These are phyloP conservation scores for Sporothrix brunneoviolacea DNA, from an alignment of 2,329 filamentous ascomycete genomes.

Conservation along the genomic window DNA sequence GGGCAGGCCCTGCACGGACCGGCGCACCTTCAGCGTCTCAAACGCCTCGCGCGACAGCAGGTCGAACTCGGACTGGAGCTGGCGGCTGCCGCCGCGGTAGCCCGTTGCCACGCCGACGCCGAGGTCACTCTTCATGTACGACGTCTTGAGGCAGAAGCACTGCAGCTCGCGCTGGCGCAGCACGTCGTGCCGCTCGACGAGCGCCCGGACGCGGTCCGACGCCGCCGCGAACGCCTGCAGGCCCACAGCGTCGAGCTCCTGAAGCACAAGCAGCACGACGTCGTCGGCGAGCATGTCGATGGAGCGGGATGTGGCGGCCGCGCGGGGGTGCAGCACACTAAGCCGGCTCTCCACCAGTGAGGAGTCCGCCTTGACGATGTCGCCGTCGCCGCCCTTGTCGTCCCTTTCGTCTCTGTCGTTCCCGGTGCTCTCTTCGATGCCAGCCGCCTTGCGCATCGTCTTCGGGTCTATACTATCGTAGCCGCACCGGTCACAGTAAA, in stretches of 20 bases:
- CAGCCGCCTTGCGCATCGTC: background rate
- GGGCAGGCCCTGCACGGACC: constrained; percentile 34
- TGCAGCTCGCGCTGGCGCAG: constrained; percentile 38
- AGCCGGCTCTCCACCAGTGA: too few species aligned
- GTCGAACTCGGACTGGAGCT: constrained; percentile 42
- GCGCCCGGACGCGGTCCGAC: constrained; percentile 28
- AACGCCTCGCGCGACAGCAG: constrained; percentile 38
- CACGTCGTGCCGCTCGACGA: constrained; percentile 30
- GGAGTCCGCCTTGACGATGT: too few species aligned
- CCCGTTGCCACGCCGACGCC: constrained; percentile 35
- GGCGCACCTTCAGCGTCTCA: constrained; percentile 27
- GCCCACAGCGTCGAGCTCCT: constrained; percentile 30
- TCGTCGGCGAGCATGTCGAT: constrained; percentile 34
- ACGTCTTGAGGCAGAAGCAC: constrained; percentile 40
- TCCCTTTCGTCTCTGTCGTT: background rate
- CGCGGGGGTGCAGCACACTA: too few species aligned
- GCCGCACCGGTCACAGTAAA: too few species aligned
- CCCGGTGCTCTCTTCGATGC: background rate
- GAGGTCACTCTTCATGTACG: constrained; percentile 31
- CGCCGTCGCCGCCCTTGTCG: background rate
- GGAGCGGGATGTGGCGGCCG: too few species aligned
- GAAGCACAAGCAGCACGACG: constrained; percentile 30
- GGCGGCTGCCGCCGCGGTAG: background rate
- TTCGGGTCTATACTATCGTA: background rate
- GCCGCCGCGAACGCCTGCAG: constrained; percentile 31